phyloP scores from a whole-genome alignment of 1,284 basidiomycete species.

The Retiboletus fuscus region DNA sequence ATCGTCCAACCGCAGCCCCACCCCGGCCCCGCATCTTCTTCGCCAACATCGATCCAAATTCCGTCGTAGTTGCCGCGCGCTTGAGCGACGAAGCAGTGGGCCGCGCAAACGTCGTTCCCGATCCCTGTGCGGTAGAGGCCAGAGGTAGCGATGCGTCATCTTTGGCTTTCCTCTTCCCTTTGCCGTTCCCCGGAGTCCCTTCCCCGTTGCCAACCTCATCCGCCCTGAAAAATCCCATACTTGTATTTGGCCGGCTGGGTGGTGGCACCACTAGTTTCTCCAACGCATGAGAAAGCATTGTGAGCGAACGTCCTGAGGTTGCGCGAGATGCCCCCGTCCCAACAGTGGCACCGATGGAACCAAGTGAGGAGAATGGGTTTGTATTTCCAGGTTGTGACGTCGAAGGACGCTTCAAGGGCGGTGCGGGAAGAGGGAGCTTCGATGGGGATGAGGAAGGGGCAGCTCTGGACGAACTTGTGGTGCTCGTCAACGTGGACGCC shows the following conservation, averaged over 20 bases:
- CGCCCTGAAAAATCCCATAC: slow-evolving; percentile 66
- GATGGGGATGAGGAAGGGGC: slow-evolving; percentile 37
- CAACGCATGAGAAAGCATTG: slow-evolving; percentile 68
- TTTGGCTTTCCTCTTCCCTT: too few species aligned
- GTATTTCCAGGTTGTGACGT: slow-evolving; percentile 17
- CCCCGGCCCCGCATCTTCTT: slow-evolving; percentile 18
- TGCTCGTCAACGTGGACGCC: slow-evolving; percentile 19
- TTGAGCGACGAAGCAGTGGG: too few species aligned
- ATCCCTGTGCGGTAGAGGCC: slow-evolving; percentile 14
- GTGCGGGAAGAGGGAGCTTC: slow-evolving; percentile 45
- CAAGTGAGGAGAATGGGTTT: slow-evolving; percentile 19
- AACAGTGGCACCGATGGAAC: neutral
- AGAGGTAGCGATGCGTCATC: too few species aligned
- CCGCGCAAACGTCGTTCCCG: slow-evolving; percentile 39
- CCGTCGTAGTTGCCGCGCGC: slow-evolving; percentile 37
- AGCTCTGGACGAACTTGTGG: slow-evolving; percentile 11
- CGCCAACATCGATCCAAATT: slow-evolving; percentile 26
- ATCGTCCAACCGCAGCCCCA: slow-evolving; percentile 10
- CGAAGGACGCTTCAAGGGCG: slow-evolving; percentile 33
- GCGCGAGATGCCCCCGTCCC: slow-evolving; percentile 10
- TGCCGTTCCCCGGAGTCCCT: slow-evolving; percentile 32
- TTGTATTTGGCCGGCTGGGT: slow-evolving; percentile 72
- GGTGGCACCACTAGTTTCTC: slow-evolving; percentile 75
- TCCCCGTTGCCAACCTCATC: slow-evolving; percentile 32
- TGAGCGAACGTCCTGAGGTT: slow-evolving; percentile 43